Base-by-base conservation (phyloP, 305 asterid genomes). In the Fraxinus angustifolia region DNA sequence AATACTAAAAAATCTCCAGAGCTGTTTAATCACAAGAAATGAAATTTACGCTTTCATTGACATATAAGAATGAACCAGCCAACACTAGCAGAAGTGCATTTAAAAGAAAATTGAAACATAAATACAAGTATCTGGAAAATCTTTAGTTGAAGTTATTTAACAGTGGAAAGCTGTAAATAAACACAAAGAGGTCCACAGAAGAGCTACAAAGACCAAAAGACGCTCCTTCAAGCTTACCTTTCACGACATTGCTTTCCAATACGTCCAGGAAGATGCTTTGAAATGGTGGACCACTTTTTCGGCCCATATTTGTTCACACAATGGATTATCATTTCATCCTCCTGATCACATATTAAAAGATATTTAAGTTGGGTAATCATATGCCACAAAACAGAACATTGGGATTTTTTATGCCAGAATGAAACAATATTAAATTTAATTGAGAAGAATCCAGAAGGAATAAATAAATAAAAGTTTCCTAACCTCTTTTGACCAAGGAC, bases 401-500 rank as follows among this genome's bases (percentile, higher is more conserved):
- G 73, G 45, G 65, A 73, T 76, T 73, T 26, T 56, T 12, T 11
- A 58, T 34, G 79, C 72, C 38, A 60, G 30, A 84, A 38, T 58
- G 17, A 42, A 48, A 68, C 31, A 19, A n/a, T 28, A 11, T 34
- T 80, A 19, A 77, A 53, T 30, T 26, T 38, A 65, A 16, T 80
- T 8, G 48, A 62, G 38, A 8, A 77, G 71, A 77, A 70, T 73
- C 68, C 28, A 53, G 53, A 78, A 65, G 28, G 73, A 83, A 78
- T 78, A 80, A 72, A 68, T 34, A 23, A 83, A 73, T 82, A 79
- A 79, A 62, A 80, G 70, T 31, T 19, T 50, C 14, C 93, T 73
- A 79, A 96, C 98, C 97, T 96, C 97, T 91, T 94, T 96, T 30
- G 99, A 91, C 99, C 99, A 96, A 74, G 99, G 99, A 86, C 99